A percentile compares a stretch with the other conserved stretches of the same genome.
phyloP scores from a whole-genome alignment of 352 stramenopile genomes.

The Globisporangium carolinianum region DNA sequence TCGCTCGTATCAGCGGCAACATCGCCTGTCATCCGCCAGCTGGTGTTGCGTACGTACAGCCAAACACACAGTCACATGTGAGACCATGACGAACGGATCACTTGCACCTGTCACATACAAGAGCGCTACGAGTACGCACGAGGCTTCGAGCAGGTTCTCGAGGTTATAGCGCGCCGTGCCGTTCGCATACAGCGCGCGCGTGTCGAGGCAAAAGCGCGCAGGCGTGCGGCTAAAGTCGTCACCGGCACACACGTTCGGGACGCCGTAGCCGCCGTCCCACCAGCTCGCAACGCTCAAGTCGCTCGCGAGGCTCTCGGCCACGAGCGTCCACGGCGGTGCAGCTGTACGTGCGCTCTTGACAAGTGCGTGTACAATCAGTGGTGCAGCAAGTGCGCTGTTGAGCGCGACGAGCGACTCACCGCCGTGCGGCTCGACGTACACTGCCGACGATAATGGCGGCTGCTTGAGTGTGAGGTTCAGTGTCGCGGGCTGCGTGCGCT shows the following conservation, averaged over 20 bases:
- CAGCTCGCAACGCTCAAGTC: conserved; percentile 76
- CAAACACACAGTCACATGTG: neutral
- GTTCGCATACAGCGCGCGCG: conserved; percentile 23
- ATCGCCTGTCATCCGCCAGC: neutral
- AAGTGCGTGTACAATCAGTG: conserved; percentile 25
- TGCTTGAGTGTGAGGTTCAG: conserved; percentile 28
- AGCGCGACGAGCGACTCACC: conserved; percentile 5
- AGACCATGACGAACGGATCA: no score
- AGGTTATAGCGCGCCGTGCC: conserved; percentile 63
- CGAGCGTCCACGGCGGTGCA: conserved; percentile 63
- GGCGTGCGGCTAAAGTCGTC: conserved; percentile 39
- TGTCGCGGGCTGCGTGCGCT: conserved; percentile 12
- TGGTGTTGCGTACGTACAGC: conserved; percentile 8
- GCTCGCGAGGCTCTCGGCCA: conserved; percentile 37
- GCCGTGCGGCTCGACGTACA: conserved; percentile 5
- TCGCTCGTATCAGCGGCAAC: conserved; percentile 4
- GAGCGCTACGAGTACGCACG: conserved; percentile 13
- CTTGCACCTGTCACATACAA: no score
- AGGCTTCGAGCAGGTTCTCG: conserved; percentile 69
- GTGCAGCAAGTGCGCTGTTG: neutral
- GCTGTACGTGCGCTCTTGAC: conserved; percentile 48
- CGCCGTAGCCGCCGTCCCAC: conserved; percentile 70
- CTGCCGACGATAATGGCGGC: conserved; percentile 4
- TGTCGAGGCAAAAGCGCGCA: conserved; percentile 53
- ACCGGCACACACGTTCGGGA: conserved; percentile 66